Base-by-base conservation (phyloP, 2,329 filamentous ascomycete species). In the Aspergillus puulaauensis region DNA sequence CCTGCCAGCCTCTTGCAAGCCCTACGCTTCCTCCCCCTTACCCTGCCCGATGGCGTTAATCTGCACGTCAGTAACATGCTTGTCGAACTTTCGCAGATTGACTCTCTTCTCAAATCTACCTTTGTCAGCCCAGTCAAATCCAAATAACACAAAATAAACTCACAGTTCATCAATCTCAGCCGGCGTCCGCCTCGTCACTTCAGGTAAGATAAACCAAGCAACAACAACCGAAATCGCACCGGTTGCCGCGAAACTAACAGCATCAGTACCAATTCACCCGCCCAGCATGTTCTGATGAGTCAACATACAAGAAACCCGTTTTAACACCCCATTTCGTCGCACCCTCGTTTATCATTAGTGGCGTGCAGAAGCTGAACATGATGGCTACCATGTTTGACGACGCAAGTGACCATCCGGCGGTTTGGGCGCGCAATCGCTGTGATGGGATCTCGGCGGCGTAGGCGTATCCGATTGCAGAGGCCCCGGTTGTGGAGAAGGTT, bases 161-260 rank as follows among this genome's bases (percentile, higher is more conserved):
- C 64, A 72, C 70, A 73, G 62, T 45, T 68, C 63, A 68, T 84
- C 81, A 60, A 84, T 80, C 61, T 83, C 80, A 39, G 70, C 75
- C 1, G 78, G 72, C 6, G 71, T 80, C 31, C 80, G 68, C 2
- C 78, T 79, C 62, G 79, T 79, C 61, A 82, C 82, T 63, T 85
- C 83, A 0, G 83, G 83, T 0, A 85, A 71, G 23, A 75, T 75
- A 15, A 79, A 74, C 70, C 75, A 85, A 0, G 77, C 75, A 3
- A 80, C 50, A 6, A 75, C 45, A 0, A 66, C 61, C 0, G 66
- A 67, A 3, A 75, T 17, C 0, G 71, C 23, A 44, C 71, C 73
- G 6, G 70, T 66, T 2, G 60, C 75, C 0, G 70, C 68, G 58
- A 76, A 78, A 40, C 75, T 74, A 52, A 9, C 4, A 31, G 12